Conservation (phyloP, 2,329 filamentous ascomycete species). For the Botrytis galanthina region DNA sequence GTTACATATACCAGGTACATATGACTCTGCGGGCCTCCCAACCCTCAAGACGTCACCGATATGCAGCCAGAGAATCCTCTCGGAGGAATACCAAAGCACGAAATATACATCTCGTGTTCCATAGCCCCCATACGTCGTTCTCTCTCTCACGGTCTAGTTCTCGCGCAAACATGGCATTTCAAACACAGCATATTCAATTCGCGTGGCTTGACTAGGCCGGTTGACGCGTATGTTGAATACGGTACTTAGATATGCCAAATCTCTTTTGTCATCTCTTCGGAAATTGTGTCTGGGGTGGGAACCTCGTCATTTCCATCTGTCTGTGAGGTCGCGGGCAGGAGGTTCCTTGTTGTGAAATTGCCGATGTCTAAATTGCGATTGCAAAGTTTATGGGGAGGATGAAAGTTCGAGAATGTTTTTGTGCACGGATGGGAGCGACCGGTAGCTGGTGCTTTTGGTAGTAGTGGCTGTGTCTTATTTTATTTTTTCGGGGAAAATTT, state of each 20-base stretch:
- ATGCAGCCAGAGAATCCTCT: neutral
- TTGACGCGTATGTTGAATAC: neutral
- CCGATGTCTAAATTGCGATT: neutral
- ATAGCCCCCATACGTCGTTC: neutral
- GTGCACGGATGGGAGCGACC: neutral
- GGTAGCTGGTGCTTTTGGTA: neutral
- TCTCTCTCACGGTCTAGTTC: neutral
- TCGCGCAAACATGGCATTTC: constrained; percentile 3
- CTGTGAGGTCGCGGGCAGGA: neutral
- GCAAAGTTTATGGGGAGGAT: neutral
- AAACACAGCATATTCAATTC: neutral
- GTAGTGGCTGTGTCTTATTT: neutral
- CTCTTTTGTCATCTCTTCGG: neutral
- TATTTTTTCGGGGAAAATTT: neutral
- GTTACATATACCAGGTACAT: neutral
- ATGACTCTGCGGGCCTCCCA: neutral
- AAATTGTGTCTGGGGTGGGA: neutral
- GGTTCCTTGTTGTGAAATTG: neutral
- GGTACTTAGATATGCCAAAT: neutral
- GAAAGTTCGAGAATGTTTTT: neutral
- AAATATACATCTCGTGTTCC: neutral
- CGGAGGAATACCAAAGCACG: neutral
- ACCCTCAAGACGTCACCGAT: neutral
- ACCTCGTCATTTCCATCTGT: neutral
- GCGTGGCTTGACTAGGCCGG: neutral